Evolutionary conservation across 148 eudicot genomes (phyloP), one percentile per base, ranked within the genome.

Genomic region (Camellia japonica): DNA sequence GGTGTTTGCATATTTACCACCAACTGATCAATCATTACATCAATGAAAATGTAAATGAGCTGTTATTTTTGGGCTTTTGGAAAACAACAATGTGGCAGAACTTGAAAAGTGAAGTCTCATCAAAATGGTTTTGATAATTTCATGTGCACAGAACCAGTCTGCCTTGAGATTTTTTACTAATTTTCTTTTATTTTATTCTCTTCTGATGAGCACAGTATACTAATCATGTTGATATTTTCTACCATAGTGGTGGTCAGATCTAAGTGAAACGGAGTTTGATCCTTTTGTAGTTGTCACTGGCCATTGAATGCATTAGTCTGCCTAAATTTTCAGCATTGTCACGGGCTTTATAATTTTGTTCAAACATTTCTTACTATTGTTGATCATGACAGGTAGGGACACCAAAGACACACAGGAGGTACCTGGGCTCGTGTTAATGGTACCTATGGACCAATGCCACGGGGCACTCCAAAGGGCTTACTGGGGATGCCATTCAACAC

Each of bases 401-500:
- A 79, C 98, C 97, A 41, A 96, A 94, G 86, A 96, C 98, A 77
- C 98, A 94, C 87, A 86, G 97, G 83, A 90, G 98, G 41, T 96
- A 92, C 86, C 85, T 96, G 84, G 84, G 99, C 99, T 85, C 99
- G 99, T 85, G 94, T 90, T 85, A 89, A 90, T 83, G 98, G 98
- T 80, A 96, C 98, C 66, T 96, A 96, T 79, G 97, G 98, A 83
- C 99, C 98, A 38, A 96, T 96, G 93, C 99, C 99, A 58, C 93
- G 93, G 8, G 71, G 76, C 41, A 80, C 79, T 66, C 95, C 97
- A 0, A 93, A 90, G 87, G 98, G 99, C 76, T 89, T 96, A 78
- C 71, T 96, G 66, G 99, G 94, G 79, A 96, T 96, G 99, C 98
- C 99, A 65, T 96, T 96, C 86, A 94, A 96, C 83, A 96, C 98